These are phyloP conservation scores for Euclidium syriacum DNA, from an alignment of 345 rosid species.

Conservation along the genomic window DNA sequence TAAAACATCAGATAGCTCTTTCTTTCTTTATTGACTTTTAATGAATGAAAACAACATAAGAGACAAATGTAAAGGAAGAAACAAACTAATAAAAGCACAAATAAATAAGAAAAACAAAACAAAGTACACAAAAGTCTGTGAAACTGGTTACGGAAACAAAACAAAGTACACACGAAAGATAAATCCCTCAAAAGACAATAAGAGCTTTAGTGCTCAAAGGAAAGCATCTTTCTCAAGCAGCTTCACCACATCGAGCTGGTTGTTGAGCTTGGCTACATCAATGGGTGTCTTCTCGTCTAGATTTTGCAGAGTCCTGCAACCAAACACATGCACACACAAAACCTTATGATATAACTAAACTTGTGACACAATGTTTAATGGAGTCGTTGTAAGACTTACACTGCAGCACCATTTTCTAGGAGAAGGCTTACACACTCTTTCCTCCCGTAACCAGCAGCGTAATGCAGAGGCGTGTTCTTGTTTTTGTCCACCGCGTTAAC, in stretches of 20 bases:
- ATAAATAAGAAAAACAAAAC: neutral
- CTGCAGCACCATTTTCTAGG: conserved; percentile 89
- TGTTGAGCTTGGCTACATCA: conserved; percentile 94
- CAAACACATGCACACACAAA: neutral
- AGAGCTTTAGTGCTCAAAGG: conserved; percentile 43
- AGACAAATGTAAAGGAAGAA: conserved; percentile 7
- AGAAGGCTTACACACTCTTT: conserved; percentile 93
- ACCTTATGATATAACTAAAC: neutral
- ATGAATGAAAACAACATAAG: conserved; percentile 7
- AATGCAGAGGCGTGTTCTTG: conserved; percentile 95
- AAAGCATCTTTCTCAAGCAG: conserved; percentile 94
- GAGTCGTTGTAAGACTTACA: conserved; percentile 50
- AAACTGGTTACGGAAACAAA: conserved; percentile 10
- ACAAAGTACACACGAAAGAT: conserved; percentile 9
- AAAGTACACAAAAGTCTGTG: conserved; percentile 8
- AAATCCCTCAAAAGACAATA: conserved; percentile 4
- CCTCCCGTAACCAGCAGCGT: conserved; percentile 96
- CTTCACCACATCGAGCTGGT: conserved; percentile 85
- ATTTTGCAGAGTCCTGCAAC: conserved; percentile 84
- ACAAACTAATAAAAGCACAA: neutral
- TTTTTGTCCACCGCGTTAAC: conserved; percentile 94
- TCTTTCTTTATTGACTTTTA: conserved; percentile 18
- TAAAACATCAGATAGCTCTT: neutral
- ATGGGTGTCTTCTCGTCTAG: conserved; percentile 95
- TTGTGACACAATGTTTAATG: neutral